Base-by-base conservation (phyloP, 2,329 filamentous ascomycete genomes). In the Pezicula rhizophila region DNA sequence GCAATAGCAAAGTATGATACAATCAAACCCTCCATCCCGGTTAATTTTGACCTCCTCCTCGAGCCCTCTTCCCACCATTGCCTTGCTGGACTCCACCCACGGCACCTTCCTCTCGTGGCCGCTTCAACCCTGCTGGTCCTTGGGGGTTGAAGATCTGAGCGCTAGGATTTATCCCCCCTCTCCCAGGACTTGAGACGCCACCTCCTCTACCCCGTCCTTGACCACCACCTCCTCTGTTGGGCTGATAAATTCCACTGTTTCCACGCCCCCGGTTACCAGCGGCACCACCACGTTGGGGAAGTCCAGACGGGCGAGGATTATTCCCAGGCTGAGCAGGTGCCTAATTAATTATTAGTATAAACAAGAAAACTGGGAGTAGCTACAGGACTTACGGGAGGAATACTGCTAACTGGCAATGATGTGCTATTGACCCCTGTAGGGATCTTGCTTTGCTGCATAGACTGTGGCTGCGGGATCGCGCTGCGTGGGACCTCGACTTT, bases 1-100 rank as follows among this genome's bases (percentile, higher is more conserved):
- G 58, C 53, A 56, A 49, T 28, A 44, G 49, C 49, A 47, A 51
- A 52, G 56, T 60, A 61, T 61, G 47, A 59, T 63, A 64, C 59
- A 62, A 45, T 43, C 42, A 51, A 42, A 54, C 46, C 41, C 42
- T 31, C 28, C 28, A 31, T 31, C 28, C 23, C 47, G 52, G 54
- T 23, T 57, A 54, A 39, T 54, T 52, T 48, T 47, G 54, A 46
- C 60, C 59, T 15, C 63, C 64, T 5, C 73, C 73, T 53, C 73
- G 62, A 54, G 73, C 70, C 54, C 73, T 66, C 61, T 77, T 77
- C 35, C 71, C 72, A 44, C 60, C 64, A 51, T 59, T 67, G 17
- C 53, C 59, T 47, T 60, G 58, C 17, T 52, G 53, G 23, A 52
- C 42, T 41, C 62, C 67, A 31, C 61, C 62, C 38, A 45, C 68